Percentiles rank a stretch among this genome's conserved stretches.
Evolutionary conservation across 2,329 filamentous ascomycete species (phyloP).

Genomic region (Bipolaris gigantea): DNA sequence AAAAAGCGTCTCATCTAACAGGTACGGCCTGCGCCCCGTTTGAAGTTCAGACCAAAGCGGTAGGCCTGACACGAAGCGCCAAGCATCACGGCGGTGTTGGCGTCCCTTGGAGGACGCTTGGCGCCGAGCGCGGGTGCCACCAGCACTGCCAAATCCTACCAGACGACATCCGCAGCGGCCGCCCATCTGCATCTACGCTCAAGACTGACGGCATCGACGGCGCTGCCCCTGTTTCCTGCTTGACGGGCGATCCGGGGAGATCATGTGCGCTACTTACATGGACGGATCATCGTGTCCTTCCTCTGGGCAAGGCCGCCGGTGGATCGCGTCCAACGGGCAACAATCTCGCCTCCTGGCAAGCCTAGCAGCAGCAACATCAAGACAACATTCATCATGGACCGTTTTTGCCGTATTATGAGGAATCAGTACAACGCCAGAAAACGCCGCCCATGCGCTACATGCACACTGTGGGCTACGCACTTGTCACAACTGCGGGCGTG

Average conservation of each 20-base stretch:
- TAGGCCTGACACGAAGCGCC: slow-evolving; percentile 19
- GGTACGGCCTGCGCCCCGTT: slow-evolving; percentile 3
- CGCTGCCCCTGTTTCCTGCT: neutral
- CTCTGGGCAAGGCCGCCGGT: too few species aligned
- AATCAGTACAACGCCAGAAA: neutral
- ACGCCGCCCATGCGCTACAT: neutral
- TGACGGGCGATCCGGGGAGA: slow-evolving; percentile 1
- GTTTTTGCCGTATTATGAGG: too few species aligned
- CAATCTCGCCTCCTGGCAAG: neutral
- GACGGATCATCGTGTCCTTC: neutral
- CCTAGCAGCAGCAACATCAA: neutral
- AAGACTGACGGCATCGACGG: neutral
- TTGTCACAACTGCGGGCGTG: neutral
- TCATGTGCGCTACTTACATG: neutral
- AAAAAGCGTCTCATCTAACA: slow-evolving; percentile 13
- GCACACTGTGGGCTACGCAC: too few species aligned
- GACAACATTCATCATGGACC: neutral
- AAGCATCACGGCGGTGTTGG: slow-evolving; percentile 16
- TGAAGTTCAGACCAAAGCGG: slow-evolving; percentile 2
- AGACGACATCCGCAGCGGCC: slow-evolving; percentile 6
- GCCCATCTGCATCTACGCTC: slow-evolving; percentile 1
- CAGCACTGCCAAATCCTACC: neutral
- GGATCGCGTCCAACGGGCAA: neutral
- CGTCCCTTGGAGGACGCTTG: slow-evolving; percentile 12
- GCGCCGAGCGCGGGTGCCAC: slow-evolving; percentile 5